These are phyloP conservation scores for Tagetes erecta DNA, from an alignment of 129 eudicot species.

Conservation along the genomic window DNA sequence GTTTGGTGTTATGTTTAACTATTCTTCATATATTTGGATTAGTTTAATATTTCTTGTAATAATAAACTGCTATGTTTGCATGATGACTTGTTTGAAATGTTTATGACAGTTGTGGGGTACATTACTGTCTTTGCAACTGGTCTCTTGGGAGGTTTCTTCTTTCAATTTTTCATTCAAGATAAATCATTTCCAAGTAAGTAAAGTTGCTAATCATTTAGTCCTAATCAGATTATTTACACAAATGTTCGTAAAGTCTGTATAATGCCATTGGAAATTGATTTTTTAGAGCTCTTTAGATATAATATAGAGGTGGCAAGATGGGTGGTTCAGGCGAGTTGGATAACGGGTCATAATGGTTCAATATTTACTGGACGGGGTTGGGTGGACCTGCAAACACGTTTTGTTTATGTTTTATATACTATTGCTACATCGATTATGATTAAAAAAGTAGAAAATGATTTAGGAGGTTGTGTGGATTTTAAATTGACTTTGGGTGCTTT, in stretches of 20 bases:
- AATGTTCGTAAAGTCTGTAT: neutral
- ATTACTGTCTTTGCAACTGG: constrained; percentile 82
- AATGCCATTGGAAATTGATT: neutral
- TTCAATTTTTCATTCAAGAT: constrained; percentile 74
- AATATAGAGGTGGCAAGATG: neutral
- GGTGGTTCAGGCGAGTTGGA: neutral
- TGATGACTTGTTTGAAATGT: constrained; percentile 23
- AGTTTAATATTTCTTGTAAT: neutral
- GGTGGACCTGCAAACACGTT: neutral
- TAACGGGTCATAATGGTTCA: neutral
- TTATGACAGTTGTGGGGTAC: constrained; percentile 77
- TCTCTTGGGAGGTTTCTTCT: constrained; percentile 77
- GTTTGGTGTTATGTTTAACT: constrained; percentile 34
- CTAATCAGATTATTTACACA: constrained; percentile 12
- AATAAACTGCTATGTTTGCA: neutral
- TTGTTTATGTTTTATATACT: neutral
- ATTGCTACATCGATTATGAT: neutral
- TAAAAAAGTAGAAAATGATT: neutral
- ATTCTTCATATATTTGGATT: neutral
- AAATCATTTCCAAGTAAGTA: constrained; percentile 83
- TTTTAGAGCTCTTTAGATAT: neutral
- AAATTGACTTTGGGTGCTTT: neutral
- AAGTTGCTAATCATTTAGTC: constrained; percentile 13
- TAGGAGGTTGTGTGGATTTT: neutral
- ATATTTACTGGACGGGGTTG: neutral